Conservation (phyloP, 805 yeast genomes). For the Wickerhamomyces queroliae region DNA sequence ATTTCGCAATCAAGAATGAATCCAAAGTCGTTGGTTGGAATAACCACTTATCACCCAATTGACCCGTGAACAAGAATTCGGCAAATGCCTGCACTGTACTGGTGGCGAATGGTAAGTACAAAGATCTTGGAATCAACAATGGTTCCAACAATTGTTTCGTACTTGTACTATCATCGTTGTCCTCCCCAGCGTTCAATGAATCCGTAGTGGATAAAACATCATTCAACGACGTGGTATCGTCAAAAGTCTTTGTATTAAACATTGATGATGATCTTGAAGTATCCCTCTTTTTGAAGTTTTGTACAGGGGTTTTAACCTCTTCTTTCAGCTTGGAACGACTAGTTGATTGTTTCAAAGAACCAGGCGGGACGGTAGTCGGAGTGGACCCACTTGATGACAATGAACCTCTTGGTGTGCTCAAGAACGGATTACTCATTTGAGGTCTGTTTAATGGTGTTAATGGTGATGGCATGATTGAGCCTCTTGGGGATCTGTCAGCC, state of each 20-base stretch:
- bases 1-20: conserved; percentile 53
- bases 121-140: conserved; percentile 56
- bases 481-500: conserved; percentile 6
- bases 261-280: conserved; percentile 16
- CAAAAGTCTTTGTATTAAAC: conserved; percentile 2
- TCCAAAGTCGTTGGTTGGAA: conserved; percentile 65
- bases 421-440: neutral
- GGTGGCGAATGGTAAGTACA: conserved; percentile 65
- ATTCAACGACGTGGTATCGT: conserved; percentile 11
- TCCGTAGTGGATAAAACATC: conserved; percentile 12
- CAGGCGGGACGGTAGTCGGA: neutral
- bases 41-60: conserved; percentile 71
- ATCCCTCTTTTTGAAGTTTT: conserved; percentile 12
- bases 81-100: conserved; percentile 57
- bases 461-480: neutral
- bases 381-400: conserved; percentile 26
- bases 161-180: conserved; percentile 18
- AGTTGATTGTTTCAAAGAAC: neutral
- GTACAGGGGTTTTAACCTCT: conserved; percentile 11
- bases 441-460: conserved; percentile 5
- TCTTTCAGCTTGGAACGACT: conserved; percentile 14
- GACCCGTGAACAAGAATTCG: conserved; percentile 76
- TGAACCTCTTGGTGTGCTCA: conserved; percentile 43
- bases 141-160: conserved; percentile 42
- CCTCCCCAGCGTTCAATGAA: conserved; percentile 7